Base-by-base conservation (phyloP, 345 rosid species). In the Raphanus sativus region DNA sequence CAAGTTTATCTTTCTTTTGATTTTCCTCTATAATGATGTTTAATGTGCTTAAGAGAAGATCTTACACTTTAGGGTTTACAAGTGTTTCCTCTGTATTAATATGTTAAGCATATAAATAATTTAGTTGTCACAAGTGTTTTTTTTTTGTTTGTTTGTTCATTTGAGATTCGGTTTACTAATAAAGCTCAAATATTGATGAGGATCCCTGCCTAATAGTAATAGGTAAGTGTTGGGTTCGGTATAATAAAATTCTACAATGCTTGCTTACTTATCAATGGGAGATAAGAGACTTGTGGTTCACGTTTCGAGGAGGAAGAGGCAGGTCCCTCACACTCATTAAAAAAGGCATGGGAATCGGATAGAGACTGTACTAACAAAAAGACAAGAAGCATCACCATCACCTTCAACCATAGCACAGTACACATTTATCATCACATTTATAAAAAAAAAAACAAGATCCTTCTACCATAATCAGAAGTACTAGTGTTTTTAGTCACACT, bases 11-110 rank as follows among this genome's bases (percentile, higher is more conserved):
- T 64, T 13, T 33, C 36, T 65, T 65, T 52, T 15, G 12, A 3
- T 48, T 45, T 75, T 75, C 62, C 26, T 75, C 36, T 60, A 67
- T 48, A 5, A 45, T 21, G 21, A 67, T 59, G 11, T 28, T 16
- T 16, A 50, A 65, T 63, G 36, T 33, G 36, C 71, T 64, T 67
- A 12, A 21, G 29, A 10, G 13, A 33, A 33, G 7, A 33, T 33
- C 36, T 33, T 33, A 56, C 58, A 55, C 8, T 54, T 65, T 3
- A 55, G 29, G 10, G 40, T 6, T 45, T 15, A 63, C 26, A 65
- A 10, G n/a, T 33, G 8, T 68, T 64, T 54, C 28, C 12, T 64
- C 55, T 52, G 55, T 52, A 3, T 8, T 64, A 34, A 52, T 25
- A 30, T 62, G 48, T 48, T 17, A 45, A 34, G 40, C 40, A 8